Percentiles rank a stretch among this genome's conserved stretches.
Evolutionary conservation across 495 filamentous ascomycete species (phyloP).

Genomic region (Penicillium psychrofluorescens): DNA sequence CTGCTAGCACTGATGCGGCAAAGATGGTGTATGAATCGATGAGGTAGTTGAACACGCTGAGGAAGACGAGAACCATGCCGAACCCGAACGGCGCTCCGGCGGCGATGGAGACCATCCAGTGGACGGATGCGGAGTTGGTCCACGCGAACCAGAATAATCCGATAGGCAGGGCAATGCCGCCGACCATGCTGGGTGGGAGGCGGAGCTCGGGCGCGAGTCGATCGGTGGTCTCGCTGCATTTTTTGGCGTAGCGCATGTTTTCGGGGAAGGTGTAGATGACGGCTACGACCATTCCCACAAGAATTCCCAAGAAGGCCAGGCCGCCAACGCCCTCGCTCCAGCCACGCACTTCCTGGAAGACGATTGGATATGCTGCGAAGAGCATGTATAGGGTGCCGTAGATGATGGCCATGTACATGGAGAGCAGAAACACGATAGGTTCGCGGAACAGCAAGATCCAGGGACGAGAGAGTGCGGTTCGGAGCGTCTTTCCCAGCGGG

Average conservation of each 20-base stretch:
- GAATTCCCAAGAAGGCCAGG: slow-evolving; percentile 68
- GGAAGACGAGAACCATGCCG: slow-evolving; percentile 63
- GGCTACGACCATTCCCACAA: slow-evolving; percentile 65
- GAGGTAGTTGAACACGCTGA: slow-evolving; percentile 64
- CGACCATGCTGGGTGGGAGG: slow-evolving; percentile 32
- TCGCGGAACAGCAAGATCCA: slow-evolving; percentile 35
- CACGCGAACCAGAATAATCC: slow-evolving; percentile 57
- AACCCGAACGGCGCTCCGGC: slow-evolving; percentile 61
- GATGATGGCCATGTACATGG: slow-evolving; percentile 61
- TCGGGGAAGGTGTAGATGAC: slow-evolving; percentile 34
- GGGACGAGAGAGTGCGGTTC: slow-evolving; percentile 30
- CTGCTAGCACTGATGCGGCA: slow-evolving; percentile 67
- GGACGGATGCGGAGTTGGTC: slow-evolving; percentile 57
- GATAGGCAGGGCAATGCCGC: slow-evolving; percentile 30
- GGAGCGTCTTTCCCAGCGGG: slow-evolving; percentile 20
- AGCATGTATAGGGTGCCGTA: slow-evolving; percentile 72
- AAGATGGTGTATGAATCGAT: slow-evolving; percentile 70
- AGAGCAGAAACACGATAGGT: slow-evolving; percentile 53
- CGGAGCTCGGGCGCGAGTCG: slow-evolving; percentile 34
- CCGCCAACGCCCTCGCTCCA: slow-evolving; percentile 64
- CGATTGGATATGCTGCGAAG: slow-evolving; percentile 69
- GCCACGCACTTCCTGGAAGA: slow-evolving; percentile 63
- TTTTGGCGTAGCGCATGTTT: slow-evolving; percentile 32
- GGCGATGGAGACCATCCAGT: slow-evolving; percentile 57
- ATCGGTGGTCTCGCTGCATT: slow-evolving; percentile 18